Evolutionary conservation across 495 filamentous ascomycete genomes (phyloP).

Genomic region (Astrothelium subdiscretum): DNA sequence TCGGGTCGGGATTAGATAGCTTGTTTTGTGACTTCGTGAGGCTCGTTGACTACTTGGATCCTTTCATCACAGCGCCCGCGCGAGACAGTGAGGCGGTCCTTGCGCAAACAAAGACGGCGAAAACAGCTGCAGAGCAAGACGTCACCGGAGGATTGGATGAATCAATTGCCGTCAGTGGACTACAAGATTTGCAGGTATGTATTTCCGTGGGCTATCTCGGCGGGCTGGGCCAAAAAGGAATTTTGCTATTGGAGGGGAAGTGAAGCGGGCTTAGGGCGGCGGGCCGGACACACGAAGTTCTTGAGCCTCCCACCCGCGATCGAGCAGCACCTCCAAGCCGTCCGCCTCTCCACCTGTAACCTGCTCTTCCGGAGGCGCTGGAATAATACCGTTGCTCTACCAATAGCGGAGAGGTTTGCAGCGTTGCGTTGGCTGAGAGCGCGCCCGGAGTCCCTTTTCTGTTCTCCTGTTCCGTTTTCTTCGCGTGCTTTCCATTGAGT

Average conservation of each 20-base stretch:
- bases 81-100: background rate
- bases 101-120: background rate
- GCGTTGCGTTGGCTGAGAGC: background rate
- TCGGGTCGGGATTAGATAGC: background rate
- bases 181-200: background rate
- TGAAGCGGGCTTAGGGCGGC: background rate
- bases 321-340: background rate
- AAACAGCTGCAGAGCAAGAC: background rate
- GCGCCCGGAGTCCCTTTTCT: conserved; percentile 11
- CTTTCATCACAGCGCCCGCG: no score
- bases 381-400: background rate
- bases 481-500: conserved; percentile 1
- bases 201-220: background rate
- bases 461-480: conserved; percentile 15
- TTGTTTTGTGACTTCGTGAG: background rate
- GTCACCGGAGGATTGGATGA: background rate
- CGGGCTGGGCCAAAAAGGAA: background rate
- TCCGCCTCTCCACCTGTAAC: background rate
- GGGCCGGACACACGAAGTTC: background rate
- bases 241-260: background rate
- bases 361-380: background rate
- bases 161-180: background rate
- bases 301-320: background rate
- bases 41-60: no score
- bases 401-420: background rate